Evolutionary conservation across 768 basidiomycete genomes (phyloP), one percentile per base, ranked within the genome.

Genomic region (Pulveroboletus sp.): DNA sequence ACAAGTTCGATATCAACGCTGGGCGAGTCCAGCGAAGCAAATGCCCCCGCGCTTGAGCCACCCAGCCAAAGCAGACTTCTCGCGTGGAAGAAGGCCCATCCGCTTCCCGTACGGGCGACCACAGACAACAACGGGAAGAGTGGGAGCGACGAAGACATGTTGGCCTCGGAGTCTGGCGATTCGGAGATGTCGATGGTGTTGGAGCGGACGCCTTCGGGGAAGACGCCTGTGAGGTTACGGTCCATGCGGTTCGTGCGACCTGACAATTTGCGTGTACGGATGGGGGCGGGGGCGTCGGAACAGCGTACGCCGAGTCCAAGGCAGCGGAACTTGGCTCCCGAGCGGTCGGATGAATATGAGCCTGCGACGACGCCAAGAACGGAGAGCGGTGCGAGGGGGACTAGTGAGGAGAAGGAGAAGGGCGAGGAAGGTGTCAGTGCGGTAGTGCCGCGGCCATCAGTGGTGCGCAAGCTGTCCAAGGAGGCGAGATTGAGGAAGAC

Each of bases 361-460:
- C 59, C 57, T 30, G 69, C 71, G 17, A 69, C 70, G 39, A 89
- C 87, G 5, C 88, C 87, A 4, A 80, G 70, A 48, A 78, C 78
- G 17, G 59, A 71, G 18, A 71, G 59, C 13, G 84, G 86, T 58
- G 36, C 30, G 13, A 74, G 75, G 21, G 57, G 63, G 13, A 63
- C 62, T 4, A 26, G 37, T 3, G 47, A 39, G 18, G 52, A 9
- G 0, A 46, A 21, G 9, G 38, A 13, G 6, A 14, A n/a, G 4
- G 18, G n/a, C 13, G 5, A 21, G 14, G 47, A 42, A 17, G 43
- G 28, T 14, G 1, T 11, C 1, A 39, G 17, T 0, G 67, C 60
- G 21, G 41, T 42, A 50, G 11, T 59, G 64, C 15, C 66, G 59
- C 15, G 62, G 52, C 56, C 66, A 2, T 54, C 65, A 9, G 31